Conservation (phyloP, 768 basidiomycete species). For the Phallus indusiatus region DNA sequence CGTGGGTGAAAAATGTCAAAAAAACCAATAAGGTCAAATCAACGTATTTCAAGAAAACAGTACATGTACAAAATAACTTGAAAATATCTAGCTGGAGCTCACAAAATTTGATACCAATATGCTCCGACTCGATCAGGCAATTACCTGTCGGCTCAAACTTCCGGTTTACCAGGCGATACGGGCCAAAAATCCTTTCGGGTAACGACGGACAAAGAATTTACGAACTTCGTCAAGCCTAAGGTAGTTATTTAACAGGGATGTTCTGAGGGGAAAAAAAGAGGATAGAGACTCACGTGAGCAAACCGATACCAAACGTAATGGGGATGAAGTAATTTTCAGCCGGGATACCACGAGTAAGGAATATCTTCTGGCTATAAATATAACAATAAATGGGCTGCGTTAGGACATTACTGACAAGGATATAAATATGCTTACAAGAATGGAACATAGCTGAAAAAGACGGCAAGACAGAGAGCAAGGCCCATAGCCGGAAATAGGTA, state of each 20-base stretch:
- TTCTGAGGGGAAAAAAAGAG: too few species aligned
- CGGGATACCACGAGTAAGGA: conserved; percentile 38
- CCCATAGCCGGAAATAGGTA: conserved; percentile 39
- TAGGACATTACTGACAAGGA: conserved; percentile 15
- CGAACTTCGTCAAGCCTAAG: conserved; percentile 9
- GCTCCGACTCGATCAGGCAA: too few species aligned
- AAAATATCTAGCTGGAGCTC: too few species aligned
- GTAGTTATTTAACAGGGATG: neutral
- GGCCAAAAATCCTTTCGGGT: conserved; percentile 2
- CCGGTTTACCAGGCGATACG: conserved; percentile 7
- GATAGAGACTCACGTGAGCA: conserved; percentile 17
- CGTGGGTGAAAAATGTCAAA: too few species aligned
- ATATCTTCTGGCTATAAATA: conserved; percentile 31
- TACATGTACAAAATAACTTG: too few species aligned
- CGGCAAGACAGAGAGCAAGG: conserved; percentile 35
- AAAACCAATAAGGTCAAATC: too few species aligned
- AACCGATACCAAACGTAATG: conserved; percentile 29
- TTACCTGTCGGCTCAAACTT: too few species aligned
- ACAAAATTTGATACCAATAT: too few species aligned
- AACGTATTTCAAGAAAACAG: too few species aligned
- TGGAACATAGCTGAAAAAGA: conserved; percentile 28
- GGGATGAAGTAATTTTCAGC: conserved; percentile 44
- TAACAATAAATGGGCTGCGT: neutral
- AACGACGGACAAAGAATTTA: conserved; percentile 7
- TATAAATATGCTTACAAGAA: conserved; percentile 16